Percentiles rank a stretch among this genome's conserved stretches.
These are phyloP conservation scores for Malassezia globosa DNA, from an alignment of 1,284 basidiomycete species.

Conservation along the genomic window DNA sequence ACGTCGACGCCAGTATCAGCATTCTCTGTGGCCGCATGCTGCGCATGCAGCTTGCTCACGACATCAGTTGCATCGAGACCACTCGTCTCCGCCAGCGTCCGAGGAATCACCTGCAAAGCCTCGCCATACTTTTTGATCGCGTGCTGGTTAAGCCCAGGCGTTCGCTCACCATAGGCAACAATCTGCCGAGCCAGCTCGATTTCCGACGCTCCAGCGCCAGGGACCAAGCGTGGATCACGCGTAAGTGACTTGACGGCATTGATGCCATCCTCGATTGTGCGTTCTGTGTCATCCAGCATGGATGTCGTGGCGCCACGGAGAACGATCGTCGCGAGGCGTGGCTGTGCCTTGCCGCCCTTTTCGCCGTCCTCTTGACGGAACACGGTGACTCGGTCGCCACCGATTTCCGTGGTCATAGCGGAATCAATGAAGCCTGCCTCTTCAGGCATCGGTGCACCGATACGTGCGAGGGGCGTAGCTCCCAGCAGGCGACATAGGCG, in stretches of 20 bases:
- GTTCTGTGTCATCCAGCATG: slow-evolving; percentile 84
- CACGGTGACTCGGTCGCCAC: slow-evolving; percentile 93
- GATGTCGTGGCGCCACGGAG: slow-evolving; percentile 76
- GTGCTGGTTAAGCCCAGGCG: slow-evolving; percentile 86
- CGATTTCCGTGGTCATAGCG: slow-evolving; percentile 89
- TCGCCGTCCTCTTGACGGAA: slow-evolving; percentile 60
- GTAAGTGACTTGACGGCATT: slow-evolving; percentile 89
- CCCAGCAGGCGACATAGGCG: slow-evolving; percentile 87
- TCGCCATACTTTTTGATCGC: slow-evolving; percentile 80
- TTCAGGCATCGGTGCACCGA: slow-evolving; percentile 89
- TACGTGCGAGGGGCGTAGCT: slow-evolving; percentile 85
- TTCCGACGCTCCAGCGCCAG: slow-evolving; percentile 89
- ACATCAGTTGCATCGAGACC: slow-evolving; percentile 88
- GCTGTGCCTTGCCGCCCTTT: slow-evolving; percentile 40
- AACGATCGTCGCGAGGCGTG: slow-evolving; percentile 43
- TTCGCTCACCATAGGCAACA: slow-evolving; percentile 71
- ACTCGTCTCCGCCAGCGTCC: slow-evolving; percentile 90
- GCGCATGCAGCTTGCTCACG: slow-evolving; percentile 73
- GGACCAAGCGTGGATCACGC: slow-evolving; percentile 78
- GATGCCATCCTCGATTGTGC: slow-evolving; percentile 91
- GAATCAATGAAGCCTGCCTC: slow-evolving; percentile 89
- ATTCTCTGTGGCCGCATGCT: slow-evolving; percentile 58
- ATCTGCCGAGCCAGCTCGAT: slow-evolving; percentile 76
- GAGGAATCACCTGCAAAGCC: slow-evolving; percentile 82
- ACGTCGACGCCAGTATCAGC: slow-evolving; percentile 76